Conservation (phyloP, 1,284 basidiomycete genomes). For the Heterobasidion parviporum region DNA sequence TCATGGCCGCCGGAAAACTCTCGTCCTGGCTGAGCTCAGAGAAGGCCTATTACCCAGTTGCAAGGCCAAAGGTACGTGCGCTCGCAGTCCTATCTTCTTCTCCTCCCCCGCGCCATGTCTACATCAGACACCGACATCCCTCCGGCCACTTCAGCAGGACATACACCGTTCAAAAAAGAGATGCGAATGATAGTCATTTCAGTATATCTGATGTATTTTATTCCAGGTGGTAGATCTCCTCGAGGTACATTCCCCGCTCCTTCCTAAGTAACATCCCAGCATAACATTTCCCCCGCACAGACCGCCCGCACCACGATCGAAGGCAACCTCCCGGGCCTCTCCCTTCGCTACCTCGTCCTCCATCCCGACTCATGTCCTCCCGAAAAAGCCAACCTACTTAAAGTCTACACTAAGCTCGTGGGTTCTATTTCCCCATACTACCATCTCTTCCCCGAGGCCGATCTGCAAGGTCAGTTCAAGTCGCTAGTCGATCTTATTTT, state of each 20-base stretch:
- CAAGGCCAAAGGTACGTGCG: constrained; percentile 3
- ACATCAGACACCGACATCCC: not conserved
- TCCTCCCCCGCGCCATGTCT: not conserved
- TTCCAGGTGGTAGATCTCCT: constrained; percentile 1
- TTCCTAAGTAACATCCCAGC: not conserved
- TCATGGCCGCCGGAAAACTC: not conserved
- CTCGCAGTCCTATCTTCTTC: not conserved
- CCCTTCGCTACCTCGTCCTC: not conserved
- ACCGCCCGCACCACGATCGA: not conserved
- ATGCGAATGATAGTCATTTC: not conserved
- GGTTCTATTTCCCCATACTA: not conserved
- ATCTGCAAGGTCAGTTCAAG: not conserved
- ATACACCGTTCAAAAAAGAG: not conserved
- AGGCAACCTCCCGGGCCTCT: not conserved
- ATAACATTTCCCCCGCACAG: not conserved
- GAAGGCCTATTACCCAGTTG: constrained; percentile 2
- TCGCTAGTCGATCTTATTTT: not conserved
- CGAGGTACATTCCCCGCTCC: not conserved
- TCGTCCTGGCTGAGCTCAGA: not conserved
- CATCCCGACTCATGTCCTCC: not conserved
- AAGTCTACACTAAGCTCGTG: not conserved
- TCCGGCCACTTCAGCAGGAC: not conserved
- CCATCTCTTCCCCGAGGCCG: not conserved
- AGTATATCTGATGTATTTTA: not conserved
- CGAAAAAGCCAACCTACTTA: not conserved